phyloP scores from a whole-genome alignment of 305 asterid genomes.

The Striga hermonthica region DNA sequence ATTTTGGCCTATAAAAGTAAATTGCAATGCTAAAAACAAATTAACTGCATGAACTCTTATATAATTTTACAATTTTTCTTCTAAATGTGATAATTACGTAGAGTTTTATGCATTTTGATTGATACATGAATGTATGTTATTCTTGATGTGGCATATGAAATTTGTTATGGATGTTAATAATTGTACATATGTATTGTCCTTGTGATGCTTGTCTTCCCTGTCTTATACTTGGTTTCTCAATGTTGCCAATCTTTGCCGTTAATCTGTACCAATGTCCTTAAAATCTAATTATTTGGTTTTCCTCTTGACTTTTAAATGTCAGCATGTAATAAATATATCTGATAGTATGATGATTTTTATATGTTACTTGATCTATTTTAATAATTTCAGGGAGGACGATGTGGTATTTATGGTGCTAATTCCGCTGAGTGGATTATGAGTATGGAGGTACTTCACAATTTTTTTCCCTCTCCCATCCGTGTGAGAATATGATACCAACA shows the following conservation, averaged over 20 bases:
- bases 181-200: background rate
- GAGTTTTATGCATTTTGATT: constrained; percentile 13
- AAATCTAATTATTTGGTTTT: constrained; percentile 13
- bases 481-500: constrained; percentile 1
- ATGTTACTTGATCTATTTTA: constrained; percentile 30
- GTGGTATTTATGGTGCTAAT: constrained; percentile 96
- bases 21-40: constrained; percentile 9
- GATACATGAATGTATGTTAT: constrained; percentile 11
- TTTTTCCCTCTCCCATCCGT: constrained; percentile 22
- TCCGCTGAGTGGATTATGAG: constrained; percentile 90
- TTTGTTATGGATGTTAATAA: constrained; percentile 19
- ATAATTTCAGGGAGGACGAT: constrained; percentile 67
- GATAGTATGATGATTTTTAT: constrained; percentile 19
- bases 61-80: constrained; percentile 16
- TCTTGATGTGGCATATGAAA: constrained; percentile 14
- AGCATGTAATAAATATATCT: constrained; percentile 2
- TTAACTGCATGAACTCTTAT: constrained; percentile 10
- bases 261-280: constrained; percentile 21
- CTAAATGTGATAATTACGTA: constrained; percentile 16
- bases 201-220: constrained; percentile 1
- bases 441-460: constrained; percentile 68
- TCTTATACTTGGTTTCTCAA: constrained; percentile 4
- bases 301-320: constrained; percentile 8
- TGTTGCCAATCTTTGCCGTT: constrained; percentile 13
- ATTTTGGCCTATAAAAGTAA: constrained; percentile 2